Percentiles rank a stretch among this genome's conserved stretches.
Conservation (phyloP, 1,139 yeast species). For the Taphrina flavorubra region DNA sequence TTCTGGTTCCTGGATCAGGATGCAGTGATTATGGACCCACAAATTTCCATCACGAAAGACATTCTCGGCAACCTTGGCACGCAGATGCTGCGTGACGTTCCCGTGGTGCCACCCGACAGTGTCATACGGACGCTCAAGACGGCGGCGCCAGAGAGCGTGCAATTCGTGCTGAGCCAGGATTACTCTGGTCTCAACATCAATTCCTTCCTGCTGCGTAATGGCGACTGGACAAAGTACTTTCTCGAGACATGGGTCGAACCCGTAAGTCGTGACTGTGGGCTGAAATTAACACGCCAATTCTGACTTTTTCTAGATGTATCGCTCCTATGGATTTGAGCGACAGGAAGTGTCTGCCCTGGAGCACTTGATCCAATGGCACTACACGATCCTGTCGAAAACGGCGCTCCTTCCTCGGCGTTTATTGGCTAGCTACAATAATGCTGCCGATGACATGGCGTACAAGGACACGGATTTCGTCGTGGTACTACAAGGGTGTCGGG, state of each 20-base stretch:
- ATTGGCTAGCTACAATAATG: constrained; percentile 58
- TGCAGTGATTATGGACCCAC: constrained; percentile 70
- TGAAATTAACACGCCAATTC: neutral
- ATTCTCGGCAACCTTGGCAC: constrained; percentile 64
- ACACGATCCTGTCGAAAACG: constrained; percentile 70
- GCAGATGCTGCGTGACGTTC: constrained; percentile 67
- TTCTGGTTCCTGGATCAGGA: constrained; percentile 81
- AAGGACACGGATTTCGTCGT: constrained; percentile 54
- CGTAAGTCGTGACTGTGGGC: neutral
- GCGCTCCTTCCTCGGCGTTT: constrained; percentile 70
- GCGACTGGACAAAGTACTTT: constrained; percentile 66
- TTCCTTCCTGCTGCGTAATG: constrained; percentile 72
- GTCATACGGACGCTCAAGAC: constrained; percentile 72
- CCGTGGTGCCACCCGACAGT: constrained; percentile 71
- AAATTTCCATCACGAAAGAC: constrained; percentile 63
- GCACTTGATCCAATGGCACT: constrained; percentile 94
- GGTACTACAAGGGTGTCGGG: constrained; percentile 50
- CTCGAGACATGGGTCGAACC: constrained; percentile 79
- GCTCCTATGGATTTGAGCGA: constrained; percentile 67
- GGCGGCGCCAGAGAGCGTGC: constrained; percentile 60
- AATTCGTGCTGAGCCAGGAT: constrained; percentile 71
- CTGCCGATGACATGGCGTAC: constrained; percentile 50
- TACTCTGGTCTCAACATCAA: constrained; percentile 65
- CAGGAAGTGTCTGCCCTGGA: constrained; percentile 71
- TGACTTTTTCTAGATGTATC: constrained; percentile 55